Evolutionary conservation across 2,329 filamentous ascomycete genomes (phyloP), one percentile per base, ranked within the genome.

Genomic region (Colletotrichum cordylinicola): DNA sequence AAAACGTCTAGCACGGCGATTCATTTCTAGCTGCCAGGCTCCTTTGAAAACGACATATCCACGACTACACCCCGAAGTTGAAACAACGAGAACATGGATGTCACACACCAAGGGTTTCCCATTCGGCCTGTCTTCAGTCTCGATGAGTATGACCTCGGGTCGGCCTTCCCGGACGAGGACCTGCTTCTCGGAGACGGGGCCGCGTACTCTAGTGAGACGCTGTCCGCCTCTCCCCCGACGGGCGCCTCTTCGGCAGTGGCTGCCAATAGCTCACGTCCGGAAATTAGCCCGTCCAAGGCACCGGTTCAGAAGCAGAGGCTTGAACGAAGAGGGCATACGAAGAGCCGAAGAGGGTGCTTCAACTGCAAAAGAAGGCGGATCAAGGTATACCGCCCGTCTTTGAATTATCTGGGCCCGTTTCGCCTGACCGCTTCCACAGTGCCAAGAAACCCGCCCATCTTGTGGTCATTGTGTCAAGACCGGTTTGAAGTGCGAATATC

Each of bases 321-420:
- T 31, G 90, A 91, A 81, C 85, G 92, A 71, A 88, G 91, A 77
- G 91, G 92, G 1, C 92, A 94, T 77, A 93, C 91, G 13, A 94
- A 94, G 82, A 93, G 91, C 67, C 88, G 92, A 29, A 86, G 89
- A 18, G 92, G 92, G 10, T 94, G 92, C 82, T 93, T 89, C 82
- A 93, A 93, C 81, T 94, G 92, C 85, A 94, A 94, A 83, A 87
- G 90, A 72, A 85, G 92, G 55, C 89, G 92, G 74, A 93, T 94
- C 82, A 94, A 92, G 88, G 90, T 90, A 82, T 27, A 7, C 10
- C 33, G 35, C 31, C 27, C 58, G 16, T 33, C 12, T 48, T 8
- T 21, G 18, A 18, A 15, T n/a, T 52, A 24, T 21, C 43, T 13
- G n/a, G n/a, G 21, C 18, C 9, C 10, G 6, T 37, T 21, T 21